Evolutionary conservation across 139 green algal genomes (phyloP).

Genomic region (Asterochloris erici): DNA sequence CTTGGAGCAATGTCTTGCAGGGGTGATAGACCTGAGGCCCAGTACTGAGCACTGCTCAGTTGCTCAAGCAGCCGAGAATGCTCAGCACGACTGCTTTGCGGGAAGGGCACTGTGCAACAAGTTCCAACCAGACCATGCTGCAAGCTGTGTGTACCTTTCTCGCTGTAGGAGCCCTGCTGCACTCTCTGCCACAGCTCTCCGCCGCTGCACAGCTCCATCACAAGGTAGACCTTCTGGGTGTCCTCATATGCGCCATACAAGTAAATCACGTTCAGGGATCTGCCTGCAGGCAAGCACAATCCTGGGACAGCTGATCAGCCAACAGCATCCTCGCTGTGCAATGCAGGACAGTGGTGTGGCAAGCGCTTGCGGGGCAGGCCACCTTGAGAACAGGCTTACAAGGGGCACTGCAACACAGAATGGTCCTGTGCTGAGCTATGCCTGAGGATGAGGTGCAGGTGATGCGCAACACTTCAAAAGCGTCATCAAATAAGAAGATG

Average conservation of each 20-base stretch:
- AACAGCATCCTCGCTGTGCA: too few relatives aligned
- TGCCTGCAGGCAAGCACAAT: constrained; percentile 18
- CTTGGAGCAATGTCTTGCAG: background rate
- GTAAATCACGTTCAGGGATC: constrained; percentile 64
- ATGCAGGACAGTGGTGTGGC: too few relatives aligned
- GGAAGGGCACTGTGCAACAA: background rate
- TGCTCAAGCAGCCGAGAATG: background rate
- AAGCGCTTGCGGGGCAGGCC: too few relatives aligned
- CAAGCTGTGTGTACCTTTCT: constrained; percentile 10
- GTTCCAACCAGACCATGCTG: background rate
- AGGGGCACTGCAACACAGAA: too few relatives aligned
- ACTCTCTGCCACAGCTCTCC: constrained; percentile 36
- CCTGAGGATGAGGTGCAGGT: too few relatives aligned
- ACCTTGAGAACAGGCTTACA: too few relatives aligned
- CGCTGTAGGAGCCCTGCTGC: constrained; percentile 5
- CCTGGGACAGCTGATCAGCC: background rate
- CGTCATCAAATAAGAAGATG: too few relatives aligned
- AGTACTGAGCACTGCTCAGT: background rate
- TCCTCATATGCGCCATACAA: constrained; percentile 70
- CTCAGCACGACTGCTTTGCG: background rate
- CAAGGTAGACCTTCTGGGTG: constrained; percentile 56
- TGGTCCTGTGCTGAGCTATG: too few relatives aligned
- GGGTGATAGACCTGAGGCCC: too few relatives aligned
- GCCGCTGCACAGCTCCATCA: constrained; percentile 74
- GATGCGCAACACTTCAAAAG: too few relatives aligned